Percentiles rank a stretch among this genome's conserved stretches.
These are phyloP conservation scores for Erucastrum elatum DNA, from an alignment of 345 rosid species.

Conservation along the genomic window DNA sequence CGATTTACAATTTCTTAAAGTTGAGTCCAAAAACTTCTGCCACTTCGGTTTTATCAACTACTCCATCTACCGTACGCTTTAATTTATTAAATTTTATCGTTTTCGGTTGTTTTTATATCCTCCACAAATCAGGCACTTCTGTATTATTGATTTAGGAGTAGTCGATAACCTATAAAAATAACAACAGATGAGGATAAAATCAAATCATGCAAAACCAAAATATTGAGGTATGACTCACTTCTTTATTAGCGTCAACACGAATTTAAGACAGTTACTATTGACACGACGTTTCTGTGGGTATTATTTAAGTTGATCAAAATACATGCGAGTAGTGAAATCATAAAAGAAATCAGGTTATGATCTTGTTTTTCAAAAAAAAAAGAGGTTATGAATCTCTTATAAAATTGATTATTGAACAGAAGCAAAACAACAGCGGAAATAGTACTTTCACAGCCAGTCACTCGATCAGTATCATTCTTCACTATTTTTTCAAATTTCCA, in stretches of 20 bases:
- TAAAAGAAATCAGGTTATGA: neutral
- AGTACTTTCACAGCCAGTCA: neutral
- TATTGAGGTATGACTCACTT: neutral
- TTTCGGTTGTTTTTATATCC: neutral
- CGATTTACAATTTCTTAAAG: conserved; percentile 21
- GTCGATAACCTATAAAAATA: conserved; percentile 27
- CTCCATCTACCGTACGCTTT: conserved; percentile 1
- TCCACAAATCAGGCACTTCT: neutral
- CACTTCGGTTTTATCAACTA: conserved; percentile 3
- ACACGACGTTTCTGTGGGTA: conserved; percentile 18
- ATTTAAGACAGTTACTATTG: conserved; percentile 17
- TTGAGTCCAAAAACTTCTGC: conserved; percentile 26
- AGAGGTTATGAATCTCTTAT: neutral
- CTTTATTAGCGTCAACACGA: neutral
- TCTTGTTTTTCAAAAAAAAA: neutral
- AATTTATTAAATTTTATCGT: neutral
- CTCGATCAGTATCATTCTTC: neutral
- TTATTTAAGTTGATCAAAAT: neutral
- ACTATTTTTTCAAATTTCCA: neutral
- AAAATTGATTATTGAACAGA: neutral
- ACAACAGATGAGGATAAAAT: conserved; percentile 22
- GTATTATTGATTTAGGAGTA: neutral
- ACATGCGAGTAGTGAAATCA: conserved; percentile 11
- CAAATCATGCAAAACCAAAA: conserved; percentile 16
- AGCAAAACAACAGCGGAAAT: neutral